Evolutionary conservation across 768 basidiomycete species (phyloP), one percentile per base, ranked within the genome.

Genomic region (Calocera viscosa): DNA sequence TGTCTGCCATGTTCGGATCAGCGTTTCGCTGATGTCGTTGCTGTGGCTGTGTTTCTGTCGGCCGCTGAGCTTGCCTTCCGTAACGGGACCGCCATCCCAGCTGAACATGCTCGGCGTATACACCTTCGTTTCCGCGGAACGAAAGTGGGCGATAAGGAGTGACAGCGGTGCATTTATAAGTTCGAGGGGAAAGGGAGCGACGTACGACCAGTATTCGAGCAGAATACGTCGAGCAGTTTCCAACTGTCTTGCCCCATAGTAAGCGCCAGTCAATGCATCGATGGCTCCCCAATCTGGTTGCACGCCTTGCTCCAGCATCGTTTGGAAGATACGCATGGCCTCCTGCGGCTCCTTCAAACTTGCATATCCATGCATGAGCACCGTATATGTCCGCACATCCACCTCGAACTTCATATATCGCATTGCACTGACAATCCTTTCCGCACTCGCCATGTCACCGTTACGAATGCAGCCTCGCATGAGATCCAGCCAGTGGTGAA

Each of bases 321-420:
- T 75, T 35, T 80, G 80, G 72, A 90, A 91, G 28, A 79, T 76
- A 34, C 74, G 75, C 70, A 82, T 75, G 0, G 88, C 88, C 30
- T 76, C 73, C 1, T 77, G 76, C 3, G 87, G 83, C 34, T 84
- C 76, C 16, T 83, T 82, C 64, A 80, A 79, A n/a, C 83, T 82
- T 24, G 83, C 87, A 74, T 86, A 82, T 1, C 88, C 90, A 38
- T 80, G 78, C 70, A 94, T 86, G 68, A 94, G 80, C 68, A 87
- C 85, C 28, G 90, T 91, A 78, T 85, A 89, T 81, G 89, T 84
- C 49, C 86, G 81, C 22, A 83, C 80, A 70, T 86, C 84, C 24
- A 86, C 82, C 26, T 78, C 85, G 84, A 2, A 80, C 78, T 41
- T 77, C 75, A 41, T 73, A 71, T 30, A 85, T 83, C 19, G 83